These are phyloP conservation scores for Garcia nutans DNA, from an alignment of 345 rosid species.

Conservation along the genomic window DNA sequence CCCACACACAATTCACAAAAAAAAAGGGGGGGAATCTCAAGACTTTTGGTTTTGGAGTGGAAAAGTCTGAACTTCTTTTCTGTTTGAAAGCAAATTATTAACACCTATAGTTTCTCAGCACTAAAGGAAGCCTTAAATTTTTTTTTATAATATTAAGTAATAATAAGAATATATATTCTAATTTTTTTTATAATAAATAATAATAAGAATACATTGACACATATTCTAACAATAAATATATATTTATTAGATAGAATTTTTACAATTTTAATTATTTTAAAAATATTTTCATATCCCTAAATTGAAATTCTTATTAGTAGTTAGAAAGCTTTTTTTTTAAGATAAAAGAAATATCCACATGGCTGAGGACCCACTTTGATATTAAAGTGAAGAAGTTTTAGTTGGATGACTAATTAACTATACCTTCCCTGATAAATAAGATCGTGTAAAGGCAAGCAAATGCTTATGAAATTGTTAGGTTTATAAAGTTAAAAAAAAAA, in stretches of 20 bases:
- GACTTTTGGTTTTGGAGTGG: constrained; percentile 8
- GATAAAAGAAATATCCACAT: background rate
- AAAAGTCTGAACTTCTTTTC: constrained; percentile 8
- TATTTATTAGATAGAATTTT: too few relatives aligned
- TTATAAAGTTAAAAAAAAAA: background rate
- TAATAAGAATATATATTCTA: too few relatives aligned
- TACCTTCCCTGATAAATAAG: background rate
- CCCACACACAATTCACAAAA: too few relatives aligned
- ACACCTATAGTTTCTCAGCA: background rate
- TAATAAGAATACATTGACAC: too few relatives aligned
- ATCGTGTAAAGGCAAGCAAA: background rate
- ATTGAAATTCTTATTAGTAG: background rate
- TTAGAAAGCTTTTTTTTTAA: background rate
- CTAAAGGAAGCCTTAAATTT: too few relatives aligned
- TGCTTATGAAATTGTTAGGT: constrained; percentile 7
- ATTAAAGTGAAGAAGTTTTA: background rate
- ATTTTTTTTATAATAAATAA: too few relatives aligned
- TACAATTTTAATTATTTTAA: too few relatives aligned
- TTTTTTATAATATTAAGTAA: too few relatives aligned
- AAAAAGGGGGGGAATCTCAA: constrained; percentile 7
- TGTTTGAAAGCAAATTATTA: constrained; percentile 9
- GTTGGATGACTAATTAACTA: background rate
- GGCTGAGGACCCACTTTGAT: background rate
- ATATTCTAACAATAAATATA: too few relatives aligned
- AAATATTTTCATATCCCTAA: too few relatives aligned